Conservation (phyloP, 495 filamentous ascomycete species). For the Pyronema omphalodes region DNA sequence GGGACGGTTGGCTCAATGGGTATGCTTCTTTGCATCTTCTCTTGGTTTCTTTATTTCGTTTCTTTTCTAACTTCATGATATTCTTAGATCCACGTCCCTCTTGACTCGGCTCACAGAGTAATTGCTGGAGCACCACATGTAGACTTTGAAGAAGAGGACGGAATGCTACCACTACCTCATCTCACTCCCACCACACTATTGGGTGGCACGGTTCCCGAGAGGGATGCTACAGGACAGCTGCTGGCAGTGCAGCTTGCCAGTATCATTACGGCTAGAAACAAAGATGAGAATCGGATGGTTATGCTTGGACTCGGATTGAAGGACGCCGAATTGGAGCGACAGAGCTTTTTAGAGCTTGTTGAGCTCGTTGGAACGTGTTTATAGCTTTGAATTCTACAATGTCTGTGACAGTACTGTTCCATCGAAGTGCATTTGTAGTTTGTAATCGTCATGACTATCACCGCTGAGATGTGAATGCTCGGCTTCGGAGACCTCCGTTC, state of each 20-base stretch:
- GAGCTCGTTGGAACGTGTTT: conserved; percentile 58
- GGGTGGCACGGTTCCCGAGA: conserved; percentile 59
- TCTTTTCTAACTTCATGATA: conserved; percentile 9
- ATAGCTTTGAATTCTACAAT: conserved; percentile 15
- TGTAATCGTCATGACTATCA: not conserved
- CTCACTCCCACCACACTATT: conserved; percentile 77
- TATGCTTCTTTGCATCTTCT: conserved; percentile 26
- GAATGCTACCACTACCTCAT: conserved; percentile 55
- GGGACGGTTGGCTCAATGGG: conserved; percentile 83
- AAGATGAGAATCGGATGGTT: conserved; percentile 59
- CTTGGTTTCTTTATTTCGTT: not conserved
- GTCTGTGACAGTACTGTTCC: not conserved
- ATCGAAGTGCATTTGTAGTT: not conserved
- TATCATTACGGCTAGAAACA: conserved; percentile 48
- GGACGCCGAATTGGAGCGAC: conserved; percentile 40
- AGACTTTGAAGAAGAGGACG: conserved; percentile 34
- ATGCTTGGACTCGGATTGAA: conserved; percentile 67
- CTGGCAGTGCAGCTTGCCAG: conserved; percentile 77
- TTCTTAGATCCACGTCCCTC: conserved; percentile 66
- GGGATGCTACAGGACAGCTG: conserved; percentile 71
- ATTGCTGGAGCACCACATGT: conserved; percentile 35
- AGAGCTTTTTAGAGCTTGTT: conserved; percentile 65
- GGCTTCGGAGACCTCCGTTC: not conserved
- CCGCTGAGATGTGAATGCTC: not conserved
- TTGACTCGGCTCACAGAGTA: conserved; percentile 46